Conservation (phyloP, 495 filamentous ascomycete species). For the Xylaria bambusicola region DNA sequence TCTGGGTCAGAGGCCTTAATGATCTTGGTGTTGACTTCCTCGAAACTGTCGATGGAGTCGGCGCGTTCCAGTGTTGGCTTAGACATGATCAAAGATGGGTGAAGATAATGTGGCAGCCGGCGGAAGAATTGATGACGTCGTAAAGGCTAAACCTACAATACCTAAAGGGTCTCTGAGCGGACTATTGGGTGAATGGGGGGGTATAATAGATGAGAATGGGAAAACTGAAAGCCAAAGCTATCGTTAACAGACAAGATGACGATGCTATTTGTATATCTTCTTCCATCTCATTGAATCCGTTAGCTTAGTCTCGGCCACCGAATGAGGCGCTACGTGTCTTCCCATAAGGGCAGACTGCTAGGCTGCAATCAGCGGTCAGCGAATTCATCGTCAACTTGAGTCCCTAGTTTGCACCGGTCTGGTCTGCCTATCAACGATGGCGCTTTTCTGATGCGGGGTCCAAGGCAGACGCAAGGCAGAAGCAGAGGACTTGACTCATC, state of each 20-base stretch:
- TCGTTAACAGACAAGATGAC: neutral
- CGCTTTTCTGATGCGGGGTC: neutral
- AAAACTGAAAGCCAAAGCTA: neutral
- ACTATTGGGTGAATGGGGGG: neutral
- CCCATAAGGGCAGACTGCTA: neutral
- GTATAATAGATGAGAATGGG: constrained; percentile 1
- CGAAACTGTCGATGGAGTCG: constrained; percentile 24
- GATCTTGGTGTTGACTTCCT: constrained; percentile 22
- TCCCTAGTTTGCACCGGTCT: neutral
- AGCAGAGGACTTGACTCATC: neutral
- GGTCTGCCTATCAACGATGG: neutral
- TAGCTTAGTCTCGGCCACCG: too few relatives aligned
- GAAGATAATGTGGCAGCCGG: neutral
- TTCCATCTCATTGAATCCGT: neutral
- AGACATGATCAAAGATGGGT: neutral
- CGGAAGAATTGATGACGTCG: neutral
- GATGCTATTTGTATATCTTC: constrained; percentile 12
- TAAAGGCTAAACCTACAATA: neutral
- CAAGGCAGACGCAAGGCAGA: constrained; percentile 9
- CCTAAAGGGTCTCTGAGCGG: neutral
- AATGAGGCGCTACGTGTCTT: too few relatives aligned
- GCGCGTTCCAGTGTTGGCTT: constrained; percentile 4
- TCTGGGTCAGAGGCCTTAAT: constrained; percentile 2
- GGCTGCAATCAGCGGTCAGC: neutral
- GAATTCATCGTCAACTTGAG: too few relatives aligned